phyloP scores from a whole-genome alignment of 768 basidiomycete genomes.

The Coprinopsis strossmayeri region DNA sequence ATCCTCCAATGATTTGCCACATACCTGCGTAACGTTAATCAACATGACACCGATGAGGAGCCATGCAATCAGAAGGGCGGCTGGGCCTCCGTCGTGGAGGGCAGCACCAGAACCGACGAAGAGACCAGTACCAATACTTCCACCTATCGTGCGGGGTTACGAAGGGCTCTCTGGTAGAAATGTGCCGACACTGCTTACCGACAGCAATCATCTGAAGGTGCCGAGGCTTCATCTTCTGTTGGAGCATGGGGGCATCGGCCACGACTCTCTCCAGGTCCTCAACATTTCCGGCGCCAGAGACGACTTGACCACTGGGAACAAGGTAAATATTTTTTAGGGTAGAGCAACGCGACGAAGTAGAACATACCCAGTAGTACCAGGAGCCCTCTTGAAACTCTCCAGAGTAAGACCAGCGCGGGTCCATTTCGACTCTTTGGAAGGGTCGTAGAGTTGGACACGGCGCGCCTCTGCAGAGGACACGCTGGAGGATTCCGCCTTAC shows the following conservation, averaged over 20 bases:
- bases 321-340: not conserved
- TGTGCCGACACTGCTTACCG: conserved; percentile 25
- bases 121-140: conserved; percentile 43
- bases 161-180: too few species aligned
- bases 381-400: conserved; percentile 43
- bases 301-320: conserved; percentile 28
- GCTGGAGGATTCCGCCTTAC: conserved; percentile 23
- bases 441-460: conserved; percentile 36
- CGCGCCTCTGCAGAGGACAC: conserved; percentile 18
- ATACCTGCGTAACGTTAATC: conserved; percentile 40
- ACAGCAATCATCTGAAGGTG: conserved; percentile 45
- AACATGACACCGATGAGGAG: conserved; percentile 40
- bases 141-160: too few species aligned
- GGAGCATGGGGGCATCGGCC: conserved; percentile 38
- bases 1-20: not conserved
- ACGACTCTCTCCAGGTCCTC: conserved; percentile 28
- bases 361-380: conserved; percentile 38
- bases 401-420: conserved; percentile 34
- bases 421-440: conserved; percentile 39
- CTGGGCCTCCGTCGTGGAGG: conserved; percentile 33
- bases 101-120: conserved; percentile 41
- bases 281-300: conserved; percentile 28
- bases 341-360: not conserved
- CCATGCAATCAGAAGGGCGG: conserved; percentile 38
- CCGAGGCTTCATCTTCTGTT: conserved; percentile 42